phyloP scores from a whole-genome alignment of 306 rosid species.

The Quercus ilex region DNA sequence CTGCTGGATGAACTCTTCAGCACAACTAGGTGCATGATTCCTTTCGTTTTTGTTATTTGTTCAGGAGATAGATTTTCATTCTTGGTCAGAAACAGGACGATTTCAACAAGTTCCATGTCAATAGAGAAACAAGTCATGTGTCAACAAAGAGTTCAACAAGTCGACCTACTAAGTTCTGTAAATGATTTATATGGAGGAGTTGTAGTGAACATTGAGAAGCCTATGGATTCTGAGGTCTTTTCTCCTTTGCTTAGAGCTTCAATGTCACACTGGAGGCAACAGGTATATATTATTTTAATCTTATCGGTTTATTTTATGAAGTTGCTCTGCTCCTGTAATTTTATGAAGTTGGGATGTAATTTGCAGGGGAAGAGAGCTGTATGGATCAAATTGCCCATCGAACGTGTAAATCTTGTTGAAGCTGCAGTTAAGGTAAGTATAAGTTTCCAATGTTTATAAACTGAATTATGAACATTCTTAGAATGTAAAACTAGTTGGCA shows the following conservation, averaged over 20 bases:
- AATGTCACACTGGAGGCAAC: constrained; percentile 39
- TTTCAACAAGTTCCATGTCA: background rate
- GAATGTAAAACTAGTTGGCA: background rate
- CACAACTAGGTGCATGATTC: no score
- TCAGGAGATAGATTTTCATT: no score
- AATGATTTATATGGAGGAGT: constrained; percentile 55
- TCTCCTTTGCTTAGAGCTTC: constrained; percentile 45
- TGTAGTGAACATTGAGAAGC: constrained; percentile 37
- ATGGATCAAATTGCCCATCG: constrained; percentile 70
- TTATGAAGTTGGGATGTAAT: background rate
- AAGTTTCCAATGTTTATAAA: background rate
- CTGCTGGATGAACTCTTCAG: no score
- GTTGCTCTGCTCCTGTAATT: background rate
- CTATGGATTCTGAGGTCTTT: constrained; percentile 40
- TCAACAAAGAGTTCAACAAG: background rate
- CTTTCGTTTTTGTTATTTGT: no score
- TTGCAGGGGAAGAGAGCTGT: constrained; percentile 75
- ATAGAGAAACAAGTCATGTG: background rate
- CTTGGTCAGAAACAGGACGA: no score
- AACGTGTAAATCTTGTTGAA: constrained; percentile 54
- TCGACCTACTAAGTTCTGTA: background rate
- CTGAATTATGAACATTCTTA: background rate
- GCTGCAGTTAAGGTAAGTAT: constrained; percentile 55
- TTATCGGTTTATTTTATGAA: no score
- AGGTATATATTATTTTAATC: background rate